Percentiles rank a stretch among this genome's conserved stretches.
Evolutionary conservation across 2,329 filamentous ascomycete genomes (phyloP).

Genomic region (Botrytis pseudocinerea): DNA sequence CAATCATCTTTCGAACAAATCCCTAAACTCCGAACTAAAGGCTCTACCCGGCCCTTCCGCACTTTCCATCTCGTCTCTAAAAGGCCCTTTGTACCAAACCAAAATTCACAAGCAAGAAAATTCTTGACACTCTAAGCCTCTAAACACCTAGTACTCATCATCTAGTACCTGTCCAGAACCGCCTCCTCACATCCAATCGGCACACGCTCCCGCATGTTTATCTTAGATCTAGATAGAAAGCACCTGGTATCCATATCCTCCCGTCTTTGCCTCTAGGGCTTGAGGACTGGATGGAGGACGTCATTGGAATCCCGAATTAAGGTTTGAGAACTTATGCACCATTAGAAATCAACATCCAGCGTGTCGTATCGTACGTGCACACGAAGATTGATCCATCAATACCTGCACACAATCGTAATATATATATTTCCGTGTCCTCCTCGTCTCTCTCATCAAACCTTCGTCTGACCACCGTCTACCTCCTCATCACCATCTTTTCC

Average conservation of each 20-base stretch:
- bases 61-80: neutral
- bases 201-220: neutral
- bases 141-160: neutral
- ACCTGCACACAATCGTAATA: neutral
- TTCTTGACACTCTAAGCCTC: neutral
- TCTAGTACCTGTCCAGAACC: neutral
- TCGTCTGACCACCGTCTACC: neutral
- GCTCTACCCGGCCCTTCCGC: neutral
- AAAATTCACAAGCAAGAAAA: neutral
- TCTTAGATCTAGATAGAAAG: neutral
- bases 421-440: neutral
- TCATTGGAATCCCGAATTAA: neutral
- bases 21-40: neutral
- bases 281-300: neutral
- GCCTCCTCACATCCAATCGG: neutral
- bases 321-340: neutral
- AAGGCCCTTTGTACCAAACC: neutral
- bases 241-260: neutral
- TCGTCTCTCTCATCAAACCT: neutral
- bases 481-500: neutral
- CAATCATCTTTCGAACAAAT: neutral
- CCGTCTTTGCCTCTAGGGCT: neutral
- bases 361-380: neutral
- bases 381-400: neutral
- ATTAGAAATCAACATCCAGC: constrained; percentile 3